Base-by-base conservation (phyloP, 805 yeast genomes). In the Starmerella bombi region DNA sequence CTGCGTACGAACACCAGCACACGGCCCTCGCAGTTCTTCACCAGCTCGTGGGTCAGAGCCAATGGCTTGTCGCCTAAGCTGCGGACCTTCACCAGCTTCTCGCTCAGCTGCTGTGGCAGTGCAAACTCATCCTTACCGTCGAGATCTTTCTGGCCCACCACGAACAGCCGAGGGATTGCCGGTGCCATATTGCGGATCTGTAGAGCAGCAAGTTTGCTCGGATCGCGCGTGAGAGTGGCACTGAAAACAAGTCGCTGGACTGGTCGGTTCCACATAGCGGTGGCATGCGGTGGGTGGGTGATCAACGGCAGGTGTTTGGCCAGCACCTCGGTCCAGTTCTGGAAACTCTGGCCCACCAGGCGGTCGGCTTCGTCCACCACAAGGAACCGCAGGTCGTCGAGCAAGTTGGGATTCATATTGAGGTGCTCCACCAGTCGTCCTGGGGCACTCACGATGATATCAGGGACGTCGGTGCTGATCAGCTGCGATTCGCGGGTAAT, bases 341-440 rank as follows among this genome's bases (percentile, higher is more conserved):
- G 96, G 60, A 84, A 91, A 12, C 81, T 74, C 58, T 91, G 96
- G 54, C 83, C 84, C 49, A 91, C 80, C 84, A 88, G 81, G 50
- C 85, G 68, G 62, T 88, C 98, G 2, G 95, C 94, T 61, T 88
- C 98, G 61, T 88, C 98, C 60, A 86, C 68, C 2, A 82, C 77
- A 25, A 88, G 58, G 46, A 75, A 79, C 47, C 72, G 66, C 43
- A 86, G 64, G 38, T 69, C 64, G 19, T 61, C 58, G 44, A 85
- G 59, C 43, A 93, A 80, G 51, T 80, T 76, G 1, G 56, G 52
- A 20, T 32, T 29, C 52, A 55, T 46, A 15, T 37, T 36, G 17
- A 60, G 35, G 37, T 60, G 65, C 53, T 88, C 98, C 10, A 84
- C 72, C 32, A 88, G 62, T 43, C 97, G 65, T 5, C 98, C 98